Evolutionary conservation across 2,329 filamentous ascomycete genomes (phyloP), one percentile per base, ranked within the genome.

Genomic region (Fulvia fulva): DNA sequence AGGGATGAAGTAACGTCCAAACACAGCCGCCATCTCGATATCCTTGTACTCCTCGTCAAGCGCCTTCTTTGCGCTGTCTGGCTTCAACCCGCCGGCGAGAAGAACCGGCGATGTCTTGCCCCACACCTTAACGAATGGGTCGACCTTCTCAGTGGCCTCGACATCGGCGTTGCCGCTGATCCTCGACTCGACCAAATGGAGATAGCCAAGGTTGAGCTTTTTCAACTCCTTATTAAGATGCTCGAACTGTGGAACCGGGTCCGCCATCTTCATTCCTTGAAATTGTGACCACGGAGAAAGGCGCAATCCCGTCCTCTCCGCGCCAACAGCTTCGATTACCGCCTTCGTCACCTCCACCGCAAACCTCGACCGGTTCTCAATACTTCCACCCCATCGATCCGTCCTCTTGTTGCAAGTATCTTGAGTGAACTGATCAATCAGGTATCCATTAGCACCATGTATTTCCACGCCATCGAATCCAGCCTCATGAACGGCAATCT

Each of bases 161-260:
- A 66, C 56, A 25, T 80, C 77, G 1, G 65, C 34, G 28, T 81
- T 62, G 21, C 79, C 79, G 0, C 74, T 70, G 5, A 85, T 71
- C 0, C 83, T 78, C 0, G 83, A 78, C 66, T 88, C 84, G 8
- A 88, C 73, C 0, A 87, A 57, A 67, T 87, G 84, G 2, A 87
- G 69, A 65, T 83, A 88, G 0, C 84, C 80, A 11, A 88, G 72
- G 1, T 79, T 76, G 1, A 85, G 68, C 23, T 74, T 68, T 41
- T 76, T 78, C 5, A 83, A 71, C 46, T 80, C 75, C 23, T 72
- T 73, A 83, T 72, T 51, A 44, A 53, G 49, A 41, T 88, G 76
- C 0, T 72, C 73, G 64, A 87, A 89, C 57, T 88, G 84, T 0
- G 84, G 81, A 5, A 82, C 65, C 0, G 85, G 85, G 47, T 89